A percentile compares a stretch with the other conserved stretches of the same genome.
These are phyloP conservation scores for Paracoccidioides brasiliensis DNA, from an alignment of 2,329 filamentous ascomycete species.

Conservation along the genomic window DNA sequence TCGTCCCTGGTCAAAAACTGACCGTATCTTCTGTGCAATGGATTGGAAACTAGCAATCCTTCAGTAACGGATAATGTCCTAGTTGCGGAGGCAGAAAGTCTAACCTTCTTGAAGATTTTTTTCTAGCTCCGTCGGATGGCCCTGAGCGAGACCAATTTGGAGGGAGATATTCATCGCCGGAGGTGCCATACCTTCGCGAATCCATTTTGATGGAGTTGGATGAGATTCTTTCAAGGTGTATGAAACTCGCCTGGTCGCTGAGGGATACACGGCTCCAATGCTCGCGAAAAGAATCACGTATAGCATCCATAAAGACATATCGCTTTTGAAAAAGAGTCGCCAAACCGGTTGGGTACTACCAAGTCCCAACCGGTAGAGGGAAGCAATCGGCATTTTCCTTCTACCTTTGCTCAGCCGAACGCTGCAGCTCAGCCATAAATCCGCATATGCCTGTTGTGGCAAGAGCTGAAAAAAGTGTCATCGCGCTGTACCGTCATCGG, in stretches of 20 bases:
- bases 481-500: not conserved
- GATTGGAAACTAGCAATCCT: not conserved
- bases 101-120: not conserved
- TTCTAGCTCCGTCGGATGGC: not conserved
- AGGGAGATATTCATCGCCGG: not conserved
- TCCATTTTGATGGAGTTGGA: not conserved
- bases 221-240: not conserved
- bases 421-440: not conserved
- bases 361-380: not conserved
- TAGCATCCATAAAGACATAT: not conserved
- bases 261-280: not conserved
- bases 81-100: not conserved
- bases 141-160: not conserved
- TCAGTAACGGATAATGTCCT: not conserved
- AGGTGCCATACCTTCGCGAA: not conserved
- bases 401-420: not conserved
- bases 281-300: not conserved
- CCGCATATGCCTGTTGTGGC: not conserved
- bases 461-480: not conserved
- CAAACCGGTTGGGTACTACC: not conserved
- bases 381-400: not conserved
- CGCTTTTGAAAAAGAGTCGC: not conserved
- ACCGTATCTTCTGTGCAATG: not conserved
- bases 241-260: not conserved
- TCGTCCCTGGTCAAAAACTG: not conserved